Conservation (phyloP, 1,284 basidiomycete species). For the Gymnopus androsaceus region DNA sequence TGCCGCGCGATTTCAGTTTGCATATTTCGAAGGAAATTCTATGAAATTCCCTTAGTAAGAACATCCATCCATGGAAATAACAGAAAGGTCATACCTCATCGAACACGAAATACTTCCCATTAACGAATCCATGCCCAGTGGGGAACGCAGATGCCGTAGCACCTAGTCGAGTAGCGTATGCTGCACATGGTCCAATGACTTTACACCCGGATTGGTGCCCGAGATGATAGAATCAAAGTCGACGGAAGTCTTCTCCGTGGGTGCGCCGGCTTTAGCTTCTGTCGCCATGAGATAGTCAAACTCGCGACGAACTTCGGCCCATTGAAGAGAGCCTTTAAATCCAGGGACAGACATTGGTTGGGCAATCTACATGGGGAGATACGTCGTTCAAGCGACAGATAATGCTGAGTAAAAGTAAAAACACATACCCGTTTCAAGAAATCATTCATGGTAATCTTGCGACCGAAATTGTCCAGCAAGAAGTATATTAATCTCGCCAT, state of each 20-base stretch:
- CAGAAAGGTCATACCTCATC: conserved; percentile 64
- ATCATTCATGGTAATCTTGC: conserved; percentile 57
- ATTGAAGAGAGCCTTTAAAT: conserved; percentile 42
- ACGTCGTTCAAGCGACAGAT: not conserved
- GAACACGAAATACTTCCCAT: conserved; percentile 79
- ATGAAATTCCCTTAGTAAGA: conserved; percentile 3
- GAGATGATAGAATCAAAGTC: conserved; percentile 46
- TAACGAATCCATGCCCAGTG: conserved; percentile 78
- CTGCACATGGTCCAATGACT: conserved; percentile 42
- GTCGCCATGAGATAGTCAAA: conserved; percentile 42
- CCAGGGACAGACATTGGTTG: conserved; percentile 32
- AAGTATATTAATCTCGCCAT: conserved; percentile 78
- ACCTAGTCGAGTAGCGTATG: conserved; percentile 59
- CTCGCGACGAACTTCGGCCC: conserved; percentile 41
- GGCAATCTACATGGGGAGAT: conserved; percentile 31
- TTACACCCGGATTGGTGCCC: conserved; percentile 24
- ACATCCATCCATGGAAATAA: not conserved
- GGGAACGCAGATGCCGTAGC: conserved; percentile 37
- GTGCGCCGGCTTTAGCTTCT: conserved; percentile 17
- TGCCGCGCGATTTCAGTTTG: conserved; percentile 66
- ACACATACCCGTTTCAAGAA: conserved; percentile 59
- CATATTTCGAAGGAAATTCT: conserved; percentile 70
- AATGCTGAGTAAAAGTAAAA: not conserved
- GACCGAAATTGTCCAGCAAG: conserved; percentile 63
- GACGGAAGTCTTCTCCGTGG: conserved; percentile 17